Evolutionary conservation across 805 yeast genomes (phyloP).

Genomic region (Candida wancherniae): DNA sequence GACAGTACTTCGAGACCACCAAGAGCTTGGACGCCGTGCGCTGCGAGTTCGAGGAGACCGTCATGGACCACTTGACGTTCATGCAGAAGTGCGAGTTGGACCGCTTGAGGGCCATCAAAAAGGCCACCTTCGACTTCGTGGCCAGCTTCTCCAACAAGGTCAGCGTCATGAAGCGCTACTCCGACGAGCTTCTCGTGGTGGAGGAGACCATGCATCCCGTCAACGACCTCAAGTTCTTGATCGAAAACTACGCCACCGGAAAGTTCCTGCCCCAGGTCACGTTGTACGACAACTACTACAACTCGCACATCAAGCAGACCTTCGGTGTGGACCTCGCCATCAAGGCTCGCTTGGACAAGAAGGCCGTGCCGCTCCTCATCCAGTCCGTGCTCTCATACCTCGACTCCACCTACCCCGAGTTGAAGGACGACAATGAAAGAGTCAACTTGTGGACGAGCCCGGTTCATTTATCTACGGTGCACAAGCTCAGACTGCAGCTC

Average conservation of each 20-base stretch:
- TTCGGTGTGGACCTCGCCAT: constrained; percentile 77
- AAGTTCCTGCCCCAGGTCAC: constrained; percentile 66
- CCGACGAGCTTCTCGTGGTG: constrained; percentile 56
- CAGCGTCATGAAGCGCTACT: constrained; percentile 50
- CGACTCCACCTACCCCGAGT: constrained; percentile 66
- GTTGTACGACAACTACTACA: constrained; percentile 76
- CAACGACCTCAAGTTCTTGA: constrained; percentile 59
- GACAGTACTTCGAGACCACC: constrained; percentile 45
- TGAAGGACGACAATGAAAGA: constrained; percentile 65
- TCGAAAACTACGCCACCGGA: constrained; percentile 70
- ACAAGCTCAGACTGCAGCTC: constrained; percentile 53
- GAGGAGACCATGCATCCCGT: constrained; percentile 72
- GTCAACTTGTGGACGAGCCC: constrained; percentile 65
- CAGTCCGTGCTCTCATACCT: constrained; percentile 59
- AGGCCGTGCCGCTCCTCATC: constrained; percentile 64
- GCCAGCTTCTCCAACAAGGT: constrained; percentile 61
- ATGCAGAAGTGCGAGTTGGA: constrained; percentile 83
- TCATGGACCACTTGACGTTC: constrained; percentile 66
- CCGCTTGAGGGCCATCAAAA: constrained; percentile 69
- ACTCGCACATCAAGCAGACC: constrained; percentile 59
- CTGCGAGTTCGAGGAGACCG: constrained; percentile 68
- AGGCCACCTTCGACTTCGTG: constrained; percentile 67
- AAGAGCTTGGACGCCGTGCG: constrained; percentile 58
- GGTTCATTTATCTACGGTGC: constrained; percentile 57
- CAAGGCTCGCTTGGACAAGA: constrained; percentile 65